Base-by-base conservation (phyloP, 164 flowering plant genomes). In the Vitis rotundifolia region DNA sequence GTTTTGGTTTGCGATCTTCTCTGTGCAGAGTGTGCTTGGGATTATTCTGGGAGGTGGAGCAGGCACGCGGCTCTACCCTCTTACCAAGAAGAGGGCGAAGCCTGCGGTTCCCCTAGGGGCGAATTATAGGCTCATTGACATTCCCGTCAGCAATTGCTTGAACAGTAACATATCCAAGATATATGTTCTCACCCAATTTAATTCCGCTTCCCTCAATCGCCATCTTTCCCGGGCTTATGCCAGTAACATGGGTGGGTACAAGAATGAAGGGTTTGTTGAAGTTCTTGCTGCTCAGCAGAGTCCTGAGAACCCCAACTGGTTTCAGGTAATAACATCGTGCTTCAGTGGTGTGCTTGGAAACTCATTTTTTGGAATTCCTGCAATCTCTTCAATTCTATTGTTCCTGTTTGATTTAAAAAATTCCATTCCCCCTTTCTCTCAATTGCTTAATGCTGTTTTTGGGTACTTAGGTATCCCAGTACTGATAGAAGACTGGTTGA, bases 251-350 rank as follows among this genome's bases (percentile, higher is more conserved):
- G 91, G 91, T 19, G 97, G 92, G 16, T 91, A 90, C 78, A 86
- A 89, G 77, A 89, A 90, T 68, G 96, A 94, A 76, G 98, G 98
- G 1, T 93, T 90, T 71, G 97, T 94, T 28, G 98, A 94, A 76
- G 97, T 93, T 71, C 92, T 93, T 75, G 98, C 98, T 44, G 98
- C 98, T 44, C 94, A 93, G 74, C 98, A 93, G 78, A 91, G 97
- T 69, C 98, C 98, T 26, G 97, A 91, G 77, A 91, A 93, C 52
- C 98, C 95, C 1, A 87, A 91, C 65, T 93, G 97, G 97, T 93
- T 93, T 68, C 98, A 93, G 92, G 97, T 92, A 73, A 68, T 37
- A 11, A 26, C 28, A 59, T 8, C 3, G 12, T 15, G 53, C 9
- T 9, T 44, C 10, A 50, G 12, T 29, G 22, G 10, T 63, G 37